Conservation (phyloP, 805 yeast species). For the Zygoascus biomembranicola region DNA sequence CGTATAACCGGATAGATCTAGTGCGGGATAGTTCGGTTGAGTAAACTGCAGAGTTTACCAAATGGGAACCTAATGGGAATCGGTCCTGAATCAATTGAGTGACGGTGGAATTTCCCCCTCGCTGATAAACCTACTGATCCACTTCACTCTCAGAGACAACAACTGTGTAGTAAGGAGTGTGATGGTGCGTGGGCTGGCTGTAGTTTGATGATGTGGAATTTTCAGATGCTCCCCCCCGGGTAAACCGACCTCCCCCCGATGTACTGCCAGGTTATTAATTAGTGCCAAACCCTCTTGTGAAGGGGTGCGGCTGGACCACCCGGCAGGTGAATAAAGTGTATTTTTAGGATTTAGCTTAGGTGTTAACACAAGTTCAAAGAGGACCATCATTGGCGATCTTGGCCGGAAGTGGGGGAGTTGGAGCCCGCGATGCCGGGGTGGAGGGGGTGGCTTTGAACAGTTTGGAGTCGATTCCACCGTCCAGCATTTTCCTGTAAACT, state of each 20-base stretch:
- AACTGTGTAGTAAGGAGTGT: too few species aligned
- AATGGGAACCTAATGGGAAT: too few species aligned
- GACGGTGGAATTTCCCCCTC: too few species aligned
- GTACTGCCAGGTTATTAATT: too few species aligned
- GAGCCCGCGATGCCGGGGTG: background rate
- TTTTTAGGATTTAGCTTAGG: too few species aligned
- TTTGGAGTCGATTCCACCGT: background rate
- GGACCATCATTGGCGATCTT: background rate
- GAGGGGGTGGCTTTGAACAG: too few species aligned
- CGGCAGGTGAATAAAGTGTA: background rate
- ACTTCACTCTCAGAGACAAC: too few species aligned
- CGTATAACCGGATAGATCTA: background rate
- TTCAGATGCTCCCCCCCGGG: background rate
- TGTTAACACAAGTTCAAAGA: background rate
- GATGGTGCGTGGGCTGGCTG: background rate
- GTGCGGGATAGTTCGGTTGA: background rate
- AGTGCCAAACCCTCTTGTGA: background rate
- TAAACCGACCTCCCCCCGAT: background rate
- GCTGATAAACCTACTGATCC: too few species aligned
- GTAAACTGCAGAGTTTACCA: too few species aligned
- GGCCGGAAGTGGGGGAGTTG: background rate
- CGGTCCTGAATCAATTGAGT: too few species aligned
- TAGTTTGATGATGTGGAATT: background rate
- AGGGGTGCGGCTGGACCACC: background rate
- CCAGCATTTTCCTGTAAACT: background rate